Evolutionary conservation across 352 stramenopile genomes (phyloP), one percentile per base, ranked within the genome.

Genomic region (Phytophthora meadii): DNA sequence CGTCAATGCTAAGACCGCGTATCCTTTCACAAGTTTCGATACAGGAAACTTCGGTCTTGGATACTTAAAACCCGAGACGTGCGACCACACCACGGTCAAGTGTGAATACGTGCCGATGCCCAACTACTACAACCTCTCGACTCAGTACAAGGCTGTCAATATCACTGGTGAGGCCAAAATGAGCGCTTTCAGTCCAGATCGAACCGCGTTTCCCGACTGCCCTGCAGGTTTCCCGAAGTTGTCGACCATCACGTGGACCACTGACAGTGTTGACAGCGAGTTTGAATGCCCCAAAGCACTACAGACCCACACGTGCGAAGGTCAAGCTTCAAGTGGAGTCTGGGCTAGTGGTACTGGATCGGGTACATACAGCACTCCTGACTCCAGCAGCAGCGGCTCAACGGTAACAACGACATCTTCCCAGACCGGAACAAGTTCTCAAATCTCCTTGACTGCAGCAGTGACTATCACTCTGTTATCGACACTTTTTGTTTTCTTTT

Each of bases 31-130:
- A 52, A 55, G 34, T 8, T 96, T 78, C 41, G 84, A 81, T 7
- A 65, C 72, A 4, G 74, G 91, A 59, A 93, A 95, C 65, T 97
- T 96, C 54, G 90, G 90, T 1, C 69, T 97, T 0, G 90, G 90
- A 1, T 97, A 93, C 73, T 96, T 86, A 51, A 74, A 70, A 11
- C 88, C 88, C 12, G 76, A 63, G 7, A 52, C 83, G 53, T 96
- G 88, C 51, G 78, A 96, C 40, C 79, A 93, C 60, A 40, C 51
- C 0, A 77, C 46, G 24, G 71, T 67, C 1, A 15, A 65, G 39
- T 97, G 88, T 64, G 57, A 49, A 11, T 96, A 87, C 57, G 82
- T 82, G 10, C 67, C 58, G 19, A 93, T 92, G 78, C 89, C 88
- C 15, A 92, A 93, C 63, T 96, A 86, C 74, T 44, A 93, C 27